phyloP scores from a whole-genome alignment of 1,139 yeast species.

The Protomyces lactucae-debilis region DNA sequence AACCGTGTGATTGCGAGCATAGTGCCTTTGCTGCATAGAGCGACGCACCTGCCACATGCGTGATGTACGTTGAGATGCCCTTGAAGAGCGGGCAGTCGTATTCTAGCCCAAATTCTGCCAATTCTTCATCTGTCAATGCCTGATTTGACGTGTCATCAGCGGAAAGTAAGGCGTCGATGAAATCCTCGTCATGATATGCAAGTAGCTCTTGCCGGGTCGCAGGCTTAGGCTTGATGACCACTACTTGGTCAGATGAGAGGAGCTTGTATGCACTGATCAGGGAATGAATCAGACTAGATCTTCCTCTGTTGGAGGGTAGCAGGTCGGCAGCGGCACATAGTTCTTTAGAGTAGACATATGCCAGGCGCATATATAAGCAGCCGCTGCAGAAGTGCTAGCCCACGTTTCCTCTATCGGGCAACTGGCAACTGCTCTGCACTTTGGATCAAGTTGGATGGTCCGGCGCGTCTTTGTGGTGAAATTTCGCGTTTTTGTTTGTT shows the following conservation, averaged over 20 bases:
- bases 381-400: too few species aligned
- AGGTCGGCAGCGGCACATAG: conserved; percentile 1
- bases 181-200: conserved; percentile 41
- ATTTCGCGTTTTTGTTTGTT: too few species aligned
- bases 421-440: too few species aligned
- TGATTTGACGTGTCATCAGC: conserved; percentile 33
- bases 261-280: conserved; percentile 47
- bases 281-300: conserved; percentile 48
- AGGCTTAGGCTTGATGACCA: not conserved
- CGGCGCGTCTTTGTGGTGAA: too few species aligned
- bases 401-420: too few species aligned
- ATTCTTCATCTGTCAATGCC: conserved; percentile 16
- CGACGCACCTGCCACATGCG: conserved; percentile 55
- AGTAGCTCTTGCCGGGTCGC: conserved; percentile 38
- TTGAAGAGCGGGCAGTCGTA: conserved; percentile 67
- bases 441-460: too few species aligned
- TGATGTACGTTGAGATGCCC: conserved; percentile 50
- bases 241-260: conserved; percentile 30
- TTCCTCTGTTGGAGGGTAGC: conserved; percentile 36
- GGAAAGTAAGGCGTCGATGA: conserved; percentile 23
- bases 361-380: not conserved
- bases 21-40: conserved; percentile 48
- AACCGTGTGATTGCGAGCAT: conserved; percentile 26
- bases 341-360: conserved; percentile 6
- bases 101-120: conserved; percentile 39